Evolutionary conservation across 2,329 filamentous ascomycete genomes (phyloP).

Genomic region (Aaosphaeria arxii): DNA sequence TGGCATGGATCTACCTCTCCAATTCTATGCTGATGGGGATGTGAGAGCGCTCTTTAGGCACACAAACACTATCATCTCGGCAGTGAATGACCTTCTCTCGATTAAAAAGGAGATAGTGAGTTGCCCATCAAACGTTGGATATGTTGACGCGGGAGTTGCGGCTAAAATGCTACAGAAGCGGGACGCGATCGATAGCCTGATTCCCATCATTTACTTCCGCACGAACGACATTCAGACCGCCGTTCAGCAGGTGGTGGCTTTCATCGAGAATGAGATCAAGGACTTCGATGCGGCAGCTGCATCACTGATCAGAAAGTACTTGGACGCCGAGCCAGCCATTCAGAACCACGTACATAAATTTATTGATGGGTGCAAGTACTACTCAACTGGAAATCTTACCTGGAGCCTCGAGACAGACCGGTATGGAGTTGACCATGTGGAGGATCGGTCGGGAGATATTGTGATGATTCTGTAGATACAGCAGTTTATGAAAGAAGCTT

Average conservation of each 20-base stretch:
- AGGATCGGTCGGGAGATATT: slow-evolving; percentile 3
- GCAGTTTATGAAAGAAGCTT: background rate
- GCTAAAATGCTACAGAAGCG: background rate
- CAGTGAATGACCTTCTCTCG: slow-evolving; percentile 6
- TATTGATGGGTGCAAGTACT: slow-evolving; percentile 7
- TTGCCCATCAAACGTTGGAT: background rate
- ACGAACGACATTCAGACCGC: slow-evolving; percentile 4
- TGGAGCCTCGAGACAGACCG: slow-evolving; percentile 7
- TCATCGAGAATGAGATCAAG: slow-evolving; percentile 3
- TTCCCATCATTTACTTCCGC: slow-evolving; percentile 6
- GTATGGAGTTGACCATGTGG: slow-evolving; percentile 2
- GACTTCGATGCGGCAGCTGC: slow-evolving; percentile 4
- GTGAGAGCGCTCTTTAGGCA: slow-evolving; percentile 2
- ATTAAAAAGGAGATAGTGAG: slow-evolving; percentile 6
- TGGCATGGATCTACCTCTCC: slow-evolving; percentile 2
- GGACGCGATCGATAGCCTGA: slow-evolving; percentile 6
- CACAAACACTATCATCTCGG: slow-evolving; percentile 8
- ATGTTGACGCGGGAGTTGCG: no score
- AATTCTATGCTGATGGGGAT: slow-evolving; percentile 4
- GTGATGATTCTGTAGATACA: slow-evolving; percentile 2
- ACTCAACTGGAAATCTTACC: slow-evolving; percentile 3
- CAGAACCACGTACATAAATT: slow-evolving; percentile 1
- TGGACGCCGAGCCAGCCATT: background rate
- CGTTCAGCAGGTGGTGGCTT: slow-evolving; percentile 4
- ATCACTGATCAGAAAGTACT: slow-evolving; percentile 1